Percentiles rank a stretch among this genome's conserved stretches.
These are phyloP conservation scores for Eutypa lata DNA, from an alignment of 2,329 filamentous ascomycete genomes.

Conservation along the genomic window DNA sequence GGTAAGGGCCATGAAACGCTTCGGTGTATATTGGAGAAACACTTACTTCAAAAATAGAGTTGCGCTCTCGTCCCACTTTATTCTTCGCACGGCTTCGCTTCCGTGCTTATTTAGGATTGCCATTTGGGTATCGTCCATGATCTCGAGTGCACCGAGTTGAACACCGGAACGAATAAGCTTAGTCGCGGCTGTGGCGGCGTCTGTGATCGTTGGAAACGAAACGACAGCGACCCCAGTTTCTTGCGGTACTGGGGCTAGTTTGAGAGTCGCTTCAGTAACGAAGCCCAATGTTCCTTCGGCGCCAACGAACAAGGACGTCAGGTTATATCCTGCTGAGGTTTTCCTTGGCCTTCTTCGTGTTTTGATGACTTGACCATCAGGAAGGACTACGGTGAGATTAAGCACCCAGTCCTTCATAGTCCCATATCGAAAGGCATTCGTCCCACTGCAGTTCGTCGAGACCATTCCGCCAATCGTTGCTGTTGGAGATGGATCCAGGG, in stretches of 20 bases:
- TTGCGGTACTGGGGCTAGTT: slow-evolving; percentile 71
- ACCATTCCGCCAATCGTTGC: slow-evolving; percentile 84
- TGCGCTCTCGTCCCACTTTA: slow-evolving; percentile 61
- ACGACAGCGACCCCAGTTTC: slow-evolving; percentile 70
- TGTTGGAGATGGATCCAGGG: slow-evolving; percentile 78
- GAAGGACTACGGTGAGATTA: slow-evolving; percentile 75
- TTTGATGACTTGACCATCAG: slow-evolving; percentile 78
- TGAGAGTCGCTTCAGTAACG: slow-evolving; percentile 75
- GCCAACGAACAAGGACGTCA: slow-evolving; percentile 75
- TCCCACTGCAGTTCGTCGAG: slow-evolving; percentile 64
- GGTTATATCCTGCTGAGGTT: slow-evolving; percentile 77
- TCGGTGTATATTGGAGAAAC: slow-evolving; percentile 60
- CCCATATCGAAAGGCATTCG: slow-evolving; percentile 80
- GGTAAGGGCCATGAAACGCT: too few species aligned
- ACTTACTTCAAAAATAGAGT: slow-evolving; percentile 73
- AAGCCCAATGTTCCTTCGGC: slow-evolving; percentile 80
- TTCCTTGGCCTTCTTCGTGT: slow-evolving; percentile 75
- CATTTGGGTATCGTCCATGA: slow-evolving; percentile 79
- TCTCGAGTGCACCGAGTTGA: slow-evolving; percentile 74
- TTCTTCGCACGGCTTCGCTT: too few species aligned
- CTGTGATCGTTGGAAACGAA: slow-evolving; percentile 44
- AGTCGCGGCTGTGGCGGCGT: slow-evolving; percentile 68
- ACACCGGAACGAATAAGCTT: slow-evolving; percentile 70
- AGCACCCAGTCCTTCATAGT: slow-evolving; percentile 90
- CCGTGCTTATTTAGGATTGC: slow-evolving; percentile 51